These are phyloP conservation scores for Chrysoporthe cubensis DNA, from an alignment of 2,329 filamentous ascomycete species.

Conservation along the genomic window DNA sequence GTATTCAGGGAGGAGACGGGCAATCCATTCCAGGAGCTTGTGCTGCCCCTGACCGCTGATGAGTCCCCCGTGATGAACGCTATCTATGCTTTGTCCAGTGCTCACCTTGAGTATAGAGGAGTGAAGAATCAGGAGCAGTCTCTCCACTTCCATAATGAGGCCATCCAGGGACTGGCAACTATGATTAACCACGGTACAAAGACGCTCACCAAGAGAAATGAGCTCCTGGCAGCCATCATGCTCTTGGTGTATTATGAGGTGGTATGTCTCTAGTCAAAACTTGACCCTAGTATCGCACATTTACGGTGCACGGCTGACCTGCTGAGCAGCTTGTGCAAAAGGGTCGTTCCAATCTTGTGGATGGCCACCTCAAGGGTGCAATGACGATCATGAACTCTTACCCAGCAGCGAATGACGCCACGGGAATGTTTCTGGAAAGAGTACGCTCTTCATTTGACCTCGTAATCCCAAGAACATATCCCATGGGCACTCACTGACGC, in stretches of 20 bases:
- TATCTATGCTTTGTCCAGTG: conserved; percentile 81
- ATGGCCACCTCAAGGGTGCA: conserved; percentile 64
- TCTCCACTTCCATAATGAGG: conserved; percentile 62
- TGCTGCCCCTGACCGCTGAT: conserved; percentile 60
- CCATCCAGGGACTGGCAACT: conserved; percentile 60
- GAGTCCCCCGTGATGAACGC: conserved; percentile 73
- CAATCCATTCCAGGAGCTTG: conserved; percentile 66
- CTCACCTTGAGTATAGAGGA: conserved; percentile 74
- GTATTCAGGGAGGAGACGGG: conserved; percentile 66
- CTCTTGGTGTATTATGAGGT: conserved; percentile 67
- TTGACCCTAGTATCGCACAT: too few species aligned
- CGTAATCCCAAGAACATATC: background rate
- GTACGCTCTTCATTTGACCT: conserved; percentile 42
- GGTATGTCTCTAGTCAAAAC: conserved; percentile 44
- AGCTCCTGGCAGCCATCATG: conserved; percentile 64
- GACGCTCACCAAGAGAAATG: conserved; percentile 51
- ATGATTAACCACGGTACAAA: conserved; percentile 58
- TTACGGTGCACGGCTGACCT: conserved; percentile 24
- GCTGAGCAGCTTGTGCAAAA: conserved; percentile 60
- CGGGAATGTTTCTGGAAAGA: conserved; percentile 61
- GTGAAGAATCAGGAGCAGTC: conserved; percentile 58
- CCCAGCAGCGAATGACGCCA: conserved; percentile 50
- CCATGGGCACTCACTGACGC: conserved; percentile 4
- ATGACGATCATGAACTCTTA: conserved; percentile 62
- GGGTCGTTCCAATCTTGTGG: conserved; percentile 62